These are phyloP conservation scores for Laguncularia racemosa DNA, from an alignment of 345 rosid species.

Conservation along the genomic window DNA sequence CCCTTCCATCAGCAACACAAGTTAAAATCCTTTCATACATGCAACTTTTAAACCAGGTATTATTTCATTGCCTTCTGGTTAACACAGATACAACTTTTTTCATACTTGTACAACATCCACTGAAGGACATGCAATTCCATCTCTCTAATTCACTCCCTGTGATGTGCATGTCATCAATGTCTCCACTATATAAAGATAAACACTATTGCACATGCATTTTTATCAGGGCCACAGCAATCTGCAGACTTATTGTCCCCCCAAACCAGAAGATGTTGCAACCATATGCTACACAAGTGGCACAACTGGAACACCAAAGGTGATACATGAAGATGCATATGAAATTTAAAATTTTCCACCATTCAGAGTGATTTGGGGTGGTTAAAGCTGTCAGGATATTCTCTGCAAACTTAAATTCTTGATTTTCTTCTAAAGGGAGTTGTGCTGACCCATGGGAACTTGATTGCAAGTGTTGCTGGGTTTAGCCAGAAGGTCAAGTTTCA, in stretches of 20 bases:
- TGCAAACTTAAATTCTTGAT: not conserved
- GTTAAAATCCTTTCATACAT: constrained; percentile 53
- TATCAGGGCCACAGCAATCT: constrained; percentile 67
- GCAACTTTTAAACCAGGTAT: constrained; percentile 59
- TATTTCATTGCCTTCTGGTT: constrained; percentile 2
- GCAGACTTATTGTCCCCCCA: constrained; percentile 64
- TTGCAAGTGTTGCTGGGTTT: constrained; percentile 73
- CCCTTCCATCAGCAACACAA: constrained; percentile 49
- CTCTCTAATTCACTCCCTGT: not conserved
- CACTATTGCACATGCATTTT: constrained; percentile 18
- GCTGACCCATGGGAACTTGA: constrained; percentile 77
- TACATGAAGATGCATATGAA: constrained; percentile 2
- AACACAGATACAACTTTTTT: constrained; percentile 1
- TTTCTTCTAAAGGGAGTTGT: constrained; percentile 55
- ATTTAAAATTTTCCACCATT: no score
- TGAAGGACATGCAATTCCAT: not conserved
- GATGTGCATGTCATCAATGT: not conserved
- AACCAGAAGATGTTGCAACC: constrained; percentile 80
- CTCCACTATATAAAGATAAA: not conserved
- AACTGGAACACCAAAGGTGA: constrained; percentile 91
- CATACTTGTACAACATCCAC: not conserved
- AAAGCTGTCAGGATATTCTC: not conserved
- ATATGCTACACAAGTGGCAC: constrained; percentile 99
- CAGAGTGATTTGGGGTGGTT: no score
- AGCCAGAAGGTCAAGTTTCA: constrained; percentile 21